Evolutionary conservation across 129 eudicot species (phyloP).

Genomic region (Ambrosia artemisiifolia): DNA sequence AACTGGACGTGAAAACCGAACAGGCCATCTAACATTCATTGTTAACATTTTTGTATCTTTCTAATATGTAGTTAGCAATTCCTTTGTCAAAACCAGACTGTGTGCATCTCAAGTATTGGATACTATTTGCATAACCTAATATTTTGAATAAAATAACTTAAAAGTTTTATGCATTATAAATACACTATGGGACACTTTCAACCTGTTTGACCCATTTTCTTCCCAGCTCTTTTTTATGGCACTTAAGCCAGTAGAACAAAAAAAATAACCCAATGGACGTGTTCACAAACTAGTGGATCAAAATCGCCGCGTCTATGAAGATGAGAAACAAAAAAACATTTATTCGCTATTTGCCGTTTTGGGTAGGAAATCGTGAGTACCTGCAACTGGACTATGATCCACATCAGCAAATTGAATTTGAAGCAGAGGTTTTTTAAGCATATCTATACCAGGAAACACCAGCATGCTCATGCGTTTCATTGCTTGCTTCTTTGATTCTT

Average conservation of each 20-base stretch:
- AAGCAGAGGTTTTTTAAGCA: conserved; percentile 53
- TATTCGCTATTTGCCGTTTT: too few relatives aligned
- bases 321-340: not conserved
- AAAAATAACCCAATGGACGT: not conserved
- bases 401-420: conserved; percentile 11
- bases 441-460: conserved; percentile 54
- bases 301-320: not conserved
- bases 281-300: not conserved
- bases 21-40: too few relatives aligned
- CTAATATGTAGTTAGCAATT: too few relatives aligned
- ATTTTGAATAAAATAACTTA: not conserved
- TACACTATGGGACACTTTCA: not conserved
- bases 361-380: conserved; percentile 21
- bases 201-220: too few relatives aligned
- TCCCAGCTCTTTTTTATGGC: not conserved
- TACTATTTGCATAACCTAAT: not conserved
- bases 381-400: conserved; percentile 32
- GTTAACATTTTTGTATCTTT: too few relatives aligned
- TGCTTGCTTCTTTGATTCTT: conserved; percentile 35
- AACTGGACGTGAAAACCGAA: too few relatives aligned
- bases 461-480: conserved; percentile 42
- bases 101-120: not conserved
- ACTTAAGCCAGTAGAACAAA: not conserved
- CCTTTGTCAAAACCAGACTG: too few relatives aligned
- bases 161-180: not conserved